A percentile compares a stretch with the other conserved stretches of the same genome.
These are phyloP conservation scores for Leonotis leonurus DNA, from an alignment of 257 asterid genomes.

Conservation along the genomic window DNA sequence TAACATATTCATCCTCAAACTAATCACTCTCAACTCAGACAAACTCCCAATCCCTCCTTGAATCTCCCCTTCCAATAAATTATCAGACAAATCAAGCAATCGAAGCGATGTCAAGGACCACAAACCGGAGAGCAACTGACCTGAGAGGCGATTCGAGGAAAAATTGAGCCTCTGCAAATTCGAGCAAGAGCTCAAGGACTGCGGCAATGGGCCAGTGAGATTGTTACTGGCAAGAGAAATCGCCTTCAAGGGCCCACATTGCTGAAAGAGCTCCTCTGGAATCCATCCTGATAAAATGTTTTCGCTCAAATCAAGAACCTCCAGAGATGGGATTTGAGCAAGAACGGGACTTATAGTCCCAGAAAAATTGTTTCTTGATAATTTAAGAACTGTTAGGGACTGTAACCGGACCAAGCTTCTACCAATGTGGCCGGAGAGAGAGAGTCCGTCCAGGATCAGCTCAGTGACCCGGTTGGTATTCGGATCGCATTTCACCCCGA, in stretches of 20 bases:
- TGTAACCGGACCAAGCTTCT: constrained; percentile 47
- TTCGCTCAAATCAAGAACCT: constrained; percentile 50
- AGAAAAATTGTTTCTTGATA: constrained; percentile 59
- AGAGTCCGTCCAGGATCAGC: constrained; percentile 43
- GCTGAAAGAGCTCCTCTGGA: constrained; percentile 51
- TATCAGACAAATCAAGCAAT: constrained; percentile 57
- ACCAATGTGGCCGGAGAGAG: constrained; percentile 70
- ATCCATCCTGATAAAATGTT: constrained; percentile 48
- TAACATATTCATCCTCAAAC: constrained; percentile 43
- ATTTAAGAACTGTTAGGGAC: constrained; percentile 38
- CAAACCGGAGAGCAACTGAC: constrained; percentile 38
- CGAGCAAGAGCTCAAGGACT: constrained; percentile 49
- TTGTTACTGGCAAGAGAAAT: constrained; percentile 66
- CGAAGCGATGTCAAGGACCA: constrained; percentile 56
- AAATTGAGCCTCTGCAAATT: constrained; percentile 44
- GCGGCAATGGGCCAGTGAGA: constrained; percentile 58
- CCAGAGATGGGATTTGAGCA: constrained; percentile 35
- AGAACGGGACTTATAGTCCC: constrained; percentile 55
- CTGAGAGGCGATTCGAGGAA: constrained; percentile 58
- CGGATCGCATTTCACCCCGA: constrained; percentile 58
- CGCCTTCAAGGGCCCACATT: constrained; percentile 46
- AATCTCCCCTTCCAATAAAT: constrained; percentile 60
- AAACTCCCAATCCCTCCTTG: constrained; percentile 47
- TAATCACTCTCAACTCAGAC: constrained; percentile 34
- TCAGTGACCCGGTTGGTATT: constrained; percentile 51